Evolutionary conservation across 73 alveolate genomes (phyloP), one percentile per base, ranked within the genome.

Genomic region (Paramecium bursaria): DNA sequence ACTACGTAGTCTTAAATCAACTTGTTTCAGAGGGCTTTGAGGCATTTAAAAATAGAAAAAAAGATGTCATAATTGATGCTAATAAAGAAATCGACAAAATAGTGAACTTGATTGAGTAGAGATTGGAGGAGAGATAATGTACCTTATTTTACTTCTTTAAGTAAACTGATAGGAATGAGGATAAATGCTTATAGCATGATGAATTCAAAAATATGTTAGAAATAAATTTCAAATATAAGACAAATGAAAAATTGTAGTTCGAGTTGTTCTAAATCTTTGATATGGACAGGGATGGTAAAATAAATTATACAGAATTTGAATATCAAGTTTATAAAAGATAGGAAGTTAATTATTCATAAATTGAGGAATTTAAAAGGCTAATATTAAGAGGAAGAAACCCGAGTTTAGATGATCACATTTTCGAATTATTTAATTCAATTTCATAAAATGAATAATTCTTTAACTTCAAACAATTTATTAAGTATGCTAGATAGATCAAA

Each of bases 221-320:
- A 21, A 67, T 26, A 19, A 17, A 23, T 0, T 39, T 67, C 4
- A 35, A 57, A 39, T 67, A 67, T 19, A 9, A 27, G 7, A 42
- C 57, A 30, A 3, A 42, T 0, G 27, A 17, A 6, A 13, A 67
- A 25, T 26, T 67, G 2, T 17, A 67, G 27, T 17, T 22, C 3
- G 11, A 67, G 5, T 1, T 67, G 23, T 67, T 67, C 21, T 35
- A 67, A 7, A 67, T 67, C 2, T 67, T 67, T 67, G 82, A 67
- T 67, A 67, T 67, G 82, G 82, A 67, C 44, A 31, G 44, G 5
- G 55, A 67, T 67, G 82, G 82, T 19, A 35, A 67, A 42, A 67
- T 67, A 13, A 67, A 31, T 4, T 67, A 39, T 67, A 42, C 55
- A n/a, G 82, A 67, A 67, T 67, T 67, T 4, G 82, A 67, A 25